phyloP scores from a whole-genome alignment of 2,329 filamentous ascomycete species.

The Bipolaris bicolor region DNA sequence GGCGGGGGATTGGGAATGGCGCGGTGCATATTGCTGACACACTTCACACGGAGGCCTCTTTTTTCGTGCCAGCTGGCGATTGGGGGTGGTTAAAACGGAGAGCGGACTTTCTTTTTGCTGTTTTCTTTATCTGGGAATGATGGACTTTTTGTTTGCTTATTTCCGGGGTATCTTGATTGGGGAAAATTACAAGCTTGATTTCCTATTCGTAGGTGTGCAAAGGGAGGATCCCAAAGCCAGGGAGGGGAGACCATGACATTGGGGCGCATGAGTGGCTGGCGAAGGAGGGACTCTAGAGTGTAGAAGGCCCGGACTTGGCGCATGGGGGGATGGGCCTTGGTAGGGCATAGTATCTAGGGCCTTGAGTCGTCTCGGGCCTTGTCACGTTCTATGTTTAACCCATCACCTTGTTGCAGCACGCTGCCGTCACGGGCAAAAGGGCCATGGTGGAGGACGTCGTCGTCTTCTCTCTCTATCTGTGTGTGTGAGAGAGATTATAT shows the following conservation, averaged over 20 bases:
- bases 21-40: slow-evolving; percentile 5
- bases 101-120: neutral
- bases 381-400: slow-evolving; percentile 20
- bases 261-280: slow-evolving; percentile 3
- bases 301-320: slow-evolving; percentile 22
- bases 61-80: slow-evolving; percentile 22
- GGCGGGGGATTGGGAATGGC: neutral
- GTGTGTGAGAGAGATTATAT: too few species aligned
- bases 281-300: neutral
- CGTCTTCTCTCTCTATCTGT: too few species aligned
- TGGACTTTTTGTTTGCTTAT: slow-evolving; percentile 14
- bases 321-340: neutral
- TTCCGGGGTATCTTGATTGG: neutral
- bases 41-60: neutral
- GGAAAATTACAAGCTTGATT: too few species aligned
- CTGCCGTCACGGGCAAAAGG: slow-evolving; percentile 25
- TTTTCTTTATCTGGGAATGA: neutral
- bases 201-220: neutral
- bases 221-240: neutral
- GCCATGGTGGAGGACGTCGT: slow-evolving; percentile 20
- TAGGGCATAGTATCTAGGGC: neutral
- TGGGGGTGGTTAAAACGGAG: neutral
- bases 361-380: slow-evolving; percentile 19
- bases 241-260: neutral
- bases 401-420: slow-evolving; percentile 28